phyloP scores from a whole-genome alignment of 1,139 yeast species.

The Schizosaccharomyces versatilis region DNA sequence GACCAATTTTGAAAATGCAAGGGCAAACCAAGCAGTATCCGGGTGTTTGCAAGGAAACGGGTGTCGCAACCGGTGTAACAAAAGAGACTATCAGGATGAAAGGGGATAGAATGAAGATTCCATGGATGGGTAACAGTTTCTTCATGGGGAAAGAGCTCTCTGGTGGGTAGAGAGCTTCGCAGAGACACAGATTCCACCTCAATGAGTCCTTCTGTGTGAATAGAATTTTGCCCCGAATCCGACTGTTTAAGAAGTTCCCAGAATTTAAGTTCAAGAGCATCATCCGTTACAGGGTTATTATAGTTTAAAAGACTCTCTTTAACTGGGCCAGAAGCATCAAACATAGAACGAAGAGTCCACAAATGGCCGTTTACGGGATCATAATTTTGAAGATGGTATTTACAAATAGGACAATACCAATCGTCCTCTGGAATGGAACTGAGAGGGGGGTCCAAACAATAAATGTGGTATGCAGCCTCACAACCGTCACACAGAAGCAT shows the following conservation, averaged over 20 bases:
- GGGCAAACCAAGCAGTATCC: slow-evolving; percentile 40
- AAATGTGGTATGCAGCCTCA: slow-evolving; percentile 40
- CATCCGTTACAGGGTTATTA: neutral
- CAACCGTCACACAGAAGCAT: slow-evolving; percentile 56
- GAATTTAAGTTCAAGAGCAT: neutral
- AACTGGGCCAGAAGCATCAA: neutral
- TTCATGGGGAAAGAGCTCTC: slow-evolving; percentile 17
- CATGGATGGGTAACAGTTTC: slow-evolving; percentile 31
- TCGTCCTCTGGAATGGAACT: slow-evolving; percentile 23
- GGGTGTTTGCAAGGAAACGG: slow-evolving; percentile 26
- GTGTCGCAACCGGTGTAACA: slow-evolving; percentile 25
- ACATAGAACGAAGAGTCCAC: neutral
- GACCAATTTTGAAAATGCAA: slow-evolving; percentile 55
- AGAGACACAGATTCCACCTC: neutral
- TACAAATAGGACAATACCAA: slow-evolving; percentile 1
- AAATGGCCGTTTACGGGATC: neutral
- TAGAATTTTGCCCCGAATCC: neutral
- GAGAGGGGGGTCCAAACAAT: slow-evolving; percentile 38
- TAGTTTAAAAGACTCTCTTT: neutral
- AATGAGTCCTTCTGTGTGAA: neutral
- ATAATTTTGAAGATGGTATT: neutral
- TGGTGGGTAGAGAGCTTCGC: slow-evolving; percentile 24
- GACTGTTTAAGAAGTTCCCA: neutral
- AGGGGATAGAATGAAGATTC: slow-evolving; percentile 51
- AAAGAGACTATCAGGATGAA: slow-evolving; percentile 32